Conservation (phyloP, 306 rosid genomes). For the Nissolia schottii region DNA sequence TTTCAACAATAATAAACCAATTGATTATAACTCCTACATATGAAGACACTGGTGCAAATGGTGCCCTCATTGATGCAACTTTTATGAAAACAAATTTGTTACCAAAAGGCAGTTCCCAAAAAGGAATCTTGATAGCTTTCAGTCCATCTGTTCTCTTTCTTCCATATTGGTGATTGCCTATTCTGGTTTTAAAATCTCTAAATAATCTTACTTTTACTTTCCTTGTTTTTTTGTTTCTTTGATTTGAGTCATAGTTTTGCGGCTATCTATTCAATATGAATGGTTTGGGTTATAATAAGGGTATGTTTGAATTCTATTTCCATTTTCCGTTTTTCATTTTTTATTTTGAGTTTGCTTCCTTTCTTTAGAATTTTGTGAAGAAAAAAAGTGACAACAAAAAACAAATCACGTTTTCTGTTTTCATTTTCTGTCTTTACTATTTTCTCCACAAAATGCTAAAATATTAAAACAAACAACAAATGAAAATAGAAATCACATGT, state of each 20-base stretch:
- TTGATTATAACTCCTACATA: neutral
- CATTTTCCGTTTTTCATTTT: no score
- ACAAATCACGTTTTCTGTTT: no score
- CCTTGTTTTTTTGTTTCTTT: neutral
- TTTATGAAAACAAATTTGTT: neutral
- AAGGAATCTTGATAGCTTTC: neutral
- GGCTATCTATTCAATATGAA: neutral
- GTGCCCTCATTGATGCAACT: neutral
- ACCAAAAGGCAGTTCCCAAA: neutral
- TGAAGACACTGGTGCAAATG: neutral
- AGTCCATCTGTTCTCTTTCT: neutral
- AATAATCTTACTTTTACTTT: neutral
- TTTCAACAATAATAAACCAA: neutral
- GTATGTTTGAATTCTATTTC: no score
- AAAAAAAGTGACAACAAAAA: no score
- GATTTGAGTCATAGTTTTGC: neutral
- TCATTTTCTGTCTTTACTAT: no score
- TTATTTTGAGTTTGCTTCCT: no score
- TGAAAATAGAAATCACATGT: no score
- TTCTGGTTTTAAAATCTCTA: neutral
- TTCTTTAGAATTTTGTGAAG: no score
- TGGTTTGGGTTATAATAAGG: neutral
- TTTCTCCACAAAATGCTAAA: no score
- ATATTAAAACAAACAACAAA: no score
- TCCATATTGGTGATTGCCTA: neutral